These are phyloP conservation scores for Jimgerdemannia flammicorona DNA, from an alignment of 192 early-diverging fungal species.

Conservation along the genomic window DNA sequence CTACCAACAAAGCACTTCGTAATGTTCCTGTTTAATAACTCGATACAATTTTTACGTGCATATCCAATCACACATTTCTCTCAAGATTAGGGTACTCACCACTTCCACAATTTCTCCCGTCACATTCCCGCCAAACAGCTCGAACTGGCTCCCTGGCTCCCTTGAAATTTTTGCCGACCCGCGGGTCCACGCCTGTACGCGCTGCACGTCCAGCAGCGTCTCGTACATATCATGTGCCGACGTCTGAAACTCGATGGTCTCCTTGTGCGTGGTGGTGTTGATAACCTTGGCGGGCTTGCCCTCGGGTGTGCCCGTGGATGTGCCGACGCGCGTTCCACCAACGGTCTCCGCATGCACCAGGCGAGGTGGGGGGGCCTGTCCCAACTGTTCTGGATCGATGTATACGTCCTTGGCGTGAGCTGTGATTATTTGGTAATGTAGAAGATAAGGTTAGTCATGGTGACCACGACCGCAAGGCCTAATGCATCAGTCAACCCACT, in stretches of 20 bases:
- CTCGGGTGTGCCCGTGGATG: constrained; percentile 3
- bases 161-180: constrained; percentile 37
- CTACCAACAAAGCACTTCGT: too few species aligned
- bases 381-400: constrained; percentile 53
- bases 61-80: not conserved
- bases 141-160: constrained; percentile 56
- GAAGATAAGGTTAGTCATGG: not conserved
- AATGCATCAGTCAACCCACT: not conserved
- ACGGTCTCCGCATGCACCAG: constrained; percentile 11
- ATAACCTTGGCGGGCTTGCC: constrained; percentile 26
- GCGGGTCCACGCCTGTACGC: constrained; percentile 80
- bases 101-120: constrained; percentile 73
- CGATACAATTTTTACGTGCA: too few species aligned
- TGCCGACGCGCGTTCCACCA: constrained; percentile 3
- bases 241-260: constrained; percentile 81
- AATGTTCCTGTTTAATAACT: too few species aligned
- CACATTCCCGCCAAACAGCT: constrained; percentile 87
- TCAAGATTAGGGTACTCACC: constrained; percentile 28
- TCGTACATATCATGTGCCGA: constrained; percentile 78
- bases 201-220: constrained; percentile 69
- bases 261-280: constrained; percentile 64
- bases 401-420: constrained; percentile 81
- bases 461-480: too few species aligned
- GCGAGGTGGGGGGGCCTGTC: constrained; percentile 20
- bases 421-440: constrained; percentile 3